phyloP scores from a whole-genome alignment of 768 basidiomycete species.

The Kwoniella sp. region DNA sequence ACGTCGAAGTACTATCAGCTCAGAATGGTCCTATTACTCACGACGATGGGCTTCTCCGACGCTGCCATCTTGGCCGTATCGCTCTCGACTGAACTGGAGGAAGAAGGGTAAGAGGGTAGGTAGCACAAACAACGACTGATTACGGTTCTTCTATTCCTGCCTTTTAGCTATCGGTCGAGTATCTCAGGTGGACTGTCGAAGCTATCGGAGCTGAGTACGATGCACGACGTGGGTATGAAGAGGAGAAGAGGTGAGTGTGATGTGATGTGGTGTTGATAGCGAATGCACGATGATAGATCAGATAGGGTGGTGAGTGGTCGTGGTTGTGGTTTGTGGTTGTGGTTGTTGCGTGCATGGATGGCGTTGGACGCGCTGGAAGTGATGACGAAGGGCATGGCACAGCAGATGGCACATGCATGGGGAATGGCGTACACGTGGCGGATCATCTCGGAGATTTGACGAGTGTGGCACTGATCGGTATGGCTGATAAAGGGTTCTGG shows the following conservation, averaged over 20 bases:
- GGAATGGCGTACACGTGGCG: constrained; percentile 9
- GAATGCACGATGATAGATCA: too few species aligned
- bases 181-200: too few species aligned
- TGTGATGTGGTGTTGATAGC: not conserved
- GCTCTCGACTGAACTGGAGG: not conserved
- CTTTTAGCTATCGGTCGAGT: not conserved
- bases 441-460: constrained; percentile 5
- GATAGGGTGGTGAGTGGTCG: not conserved
- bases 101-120: not conserved
- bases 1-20: constrained; percentile 7
- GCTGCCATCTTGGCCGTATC: constrained; percentile 18
- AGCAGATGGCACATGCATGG: not conserved
- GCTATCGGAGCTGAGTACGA: not conserved
- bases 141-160: not conserved
- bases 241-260: not conserved
- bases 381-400: constrained; percentile 15
- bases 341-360: not conserved
- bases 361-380: not conserved
- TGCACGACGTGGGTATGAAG: not conserved
- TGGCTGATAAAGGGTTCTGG: not conserved
- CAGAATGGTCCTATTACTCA: too few species aligned
- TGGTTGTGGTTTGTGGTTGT: not conserved
- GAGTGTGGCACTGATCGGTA: not conserved
- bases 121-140: constrained; percentile 2
- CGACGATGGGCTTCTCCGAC: constrained; percentile 51